phyloP scores from a whole-genome alignment of 2,329 filamentous ascomycete species.

The Venturia pyrina region DNA sequence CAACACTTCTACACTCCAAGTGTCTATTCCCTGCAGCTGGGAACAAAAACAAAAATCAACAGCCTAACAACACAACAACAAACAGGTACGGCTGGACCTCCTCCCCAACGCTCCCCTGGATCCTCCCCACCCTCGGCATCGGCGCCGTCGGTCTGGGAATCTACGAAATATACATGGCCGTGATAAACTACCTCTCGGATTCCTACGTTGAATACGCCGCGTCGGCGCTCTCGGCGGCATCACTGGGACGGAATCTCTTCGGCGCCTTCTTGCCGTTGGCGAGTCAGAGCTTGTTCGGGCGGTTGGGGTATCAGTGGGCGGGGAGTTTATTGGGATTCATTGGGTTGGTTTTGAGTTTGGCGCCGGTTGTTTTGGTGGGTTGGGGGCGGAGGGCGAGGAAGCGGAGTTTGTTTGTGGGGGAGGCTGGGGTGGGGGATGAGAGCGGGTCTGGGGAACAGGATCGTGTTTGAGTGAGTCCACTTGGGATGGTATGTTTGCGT shows the following conservation, averaged over 20 bases:
- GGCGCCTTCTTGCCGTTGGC: constrained; percentile 40
- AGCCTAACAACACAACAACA: no score
- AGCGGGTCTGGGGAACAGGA: not conserved
- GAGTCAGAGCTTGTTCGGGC: constrained; percentile 36
- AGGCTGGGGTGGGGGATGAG: not conserved
- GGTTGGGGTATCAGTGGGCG: constrained; percentile 40
- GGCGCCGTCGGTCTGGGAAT: constrained; percentile 40
- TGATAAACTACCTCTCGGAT: constrained; percentile 42
- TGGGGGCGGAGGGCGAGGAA: constrained; percentile 23
- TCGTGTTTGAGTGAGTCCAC: not conserved
- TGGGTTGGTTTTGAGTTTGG: constrained; percentile 31
- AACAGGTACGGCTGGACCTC: constrained; percentile 33
- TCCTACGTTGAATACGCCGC: constrained; percentile 41
- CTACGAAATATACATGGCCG: constrained; percentile 35
- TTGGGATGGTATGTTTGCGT: no score
- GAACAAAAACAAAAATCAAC: no score
- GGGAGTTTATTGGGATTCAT: constrained; percentile 27
- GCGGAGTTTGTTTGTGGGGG: constrained; percentile 15
- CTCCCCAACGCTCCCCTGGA: constrained; percentile 35
- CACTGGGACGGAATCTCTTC: constrained; percentile 39
- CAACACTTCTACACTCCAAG: no score
- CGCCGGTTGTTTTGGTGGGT: constrained; percentile 34
- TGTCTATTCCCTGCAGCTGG: no score
- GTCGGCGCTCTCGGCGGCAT: constrained; percentile 38
- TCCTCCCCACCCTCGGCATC: constrained; percentile 37